Percentiles rank a stretch among this genome's conserved stretches.
phyloP scores from a whole-genome alignment of 208 protist genomes.

The Tritrichomonas musculus region DNA sequence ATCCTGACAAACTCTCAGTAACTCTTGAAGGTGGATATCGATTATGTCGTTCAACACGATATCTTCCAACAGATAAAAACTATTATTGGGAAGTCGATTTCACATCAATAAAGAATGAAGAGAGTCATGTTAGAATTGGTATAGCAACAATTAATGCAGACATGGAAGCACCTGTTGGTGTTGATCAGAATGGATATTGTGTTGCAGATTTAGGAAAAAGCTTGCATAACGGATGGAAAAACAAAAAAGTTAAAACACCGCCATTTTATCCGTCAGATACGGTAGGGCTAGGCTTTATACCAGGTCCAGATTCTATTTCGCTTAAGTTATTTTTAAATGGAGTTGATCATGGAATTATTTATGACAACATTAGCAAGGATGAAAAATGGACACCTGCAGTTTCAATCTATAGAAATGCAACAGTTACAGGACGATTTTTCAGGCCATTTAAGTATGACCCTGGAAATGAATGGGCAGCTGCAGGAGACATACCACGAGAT shows the following conservation, averaged over 20 bases:
- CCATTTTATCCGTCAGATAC: neutral
- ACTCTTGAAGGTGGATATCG: neutral
- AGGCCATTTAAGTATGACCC: neutral
- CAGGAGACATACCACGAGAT: neutral
- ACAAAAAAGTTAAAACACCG: neutral
- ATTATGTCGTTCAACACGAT: neutral
- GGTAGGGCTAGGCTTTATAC: neutral
- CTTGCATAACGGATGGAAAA: neutral
- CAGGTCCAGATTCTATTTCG: neutral
- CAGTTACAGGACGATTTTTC: neutral
- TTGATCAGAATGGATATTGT: neutral
- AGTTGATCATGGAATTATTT: neutral
- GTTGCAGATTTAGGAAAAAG: neutral
- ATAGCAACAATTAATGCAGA: neutral
- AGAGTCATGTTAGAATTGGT: neutral
- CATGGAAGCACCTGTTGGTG: neutral
- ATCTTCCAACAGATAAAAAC: neutral
- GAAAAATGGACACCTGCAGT: neutral
- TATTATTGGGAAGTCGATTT: conserved; percentile 1
- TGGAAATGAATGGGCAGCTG: neutral
- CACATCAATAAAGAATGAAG: neutral
- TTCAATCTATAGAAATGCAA: neutral
- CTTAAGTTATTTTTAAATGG: neutral
- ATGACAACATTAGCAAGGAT: neutral
- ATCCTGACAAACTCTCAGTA: neutral